Evolutionary conservation across 192 early-diverging fungal genomes (phyloP), one percentile per base, ranked within the genome.

Genomic region (Coemansia erecta): DNA sequence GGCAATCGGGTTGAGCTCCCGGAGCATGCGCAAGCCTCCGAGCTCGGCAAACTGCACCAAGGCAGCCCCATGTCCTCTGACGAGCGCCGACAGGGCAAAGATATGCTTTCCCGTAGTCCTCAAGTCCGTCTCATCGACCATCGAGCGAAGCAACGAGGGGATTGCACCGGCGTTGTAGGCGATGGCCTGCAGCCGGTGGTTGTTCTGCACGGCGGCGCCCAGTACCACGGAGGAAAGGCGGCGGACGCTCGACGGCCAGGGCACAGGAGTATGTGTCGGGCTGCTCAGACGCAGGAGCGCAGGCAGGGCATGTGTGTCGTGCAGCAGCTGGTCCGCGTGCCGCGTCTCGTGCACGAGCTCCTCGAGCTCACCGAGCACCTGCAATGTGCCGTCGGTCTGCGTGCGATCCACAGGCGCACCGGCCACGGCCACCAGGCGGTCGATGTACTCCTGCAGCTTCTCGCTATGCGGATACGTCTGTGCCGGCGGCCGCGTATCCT

Each of bases 291-390:
- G 47, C 24, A 82, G 33, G 23, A 85, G 15, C 2, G 66, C 46
- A 9, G 57, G 41, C 24, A 85, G 33, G 0, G 68, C 71, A 2
- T 66, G 52, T 0, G 74, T 58, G 14, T 50, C 40, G 8, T 62
- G 60, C 21, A 80, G 50, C 5, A 89, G 73, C 49, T 63, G 68
- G 8, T 82, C 61, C 8, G 85, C 85, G 54, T 84, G 76, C n/a
- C 83, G 74, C 49, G 82, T 70, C 53, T 85, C 81, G 31, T 84
- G 80, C 21, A 80, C 77, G 3, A 86, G 60, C 40, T 87, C 84
- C 18, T 77, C 67, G 44, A 87, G 47, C 13, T 63, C 80, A n/a
- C 77, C 84, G 21, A 89, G 56, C 0, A 76, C 63, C n/a, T 55
- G 47, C 10, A 72, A 13, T 15, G 81, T 37, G 5, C 44, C 12